These are phyloP conservation scores for Micractinium sp. DNA, from an alignment of 139 green algal species.

Conservation along the genomic window DNA sequence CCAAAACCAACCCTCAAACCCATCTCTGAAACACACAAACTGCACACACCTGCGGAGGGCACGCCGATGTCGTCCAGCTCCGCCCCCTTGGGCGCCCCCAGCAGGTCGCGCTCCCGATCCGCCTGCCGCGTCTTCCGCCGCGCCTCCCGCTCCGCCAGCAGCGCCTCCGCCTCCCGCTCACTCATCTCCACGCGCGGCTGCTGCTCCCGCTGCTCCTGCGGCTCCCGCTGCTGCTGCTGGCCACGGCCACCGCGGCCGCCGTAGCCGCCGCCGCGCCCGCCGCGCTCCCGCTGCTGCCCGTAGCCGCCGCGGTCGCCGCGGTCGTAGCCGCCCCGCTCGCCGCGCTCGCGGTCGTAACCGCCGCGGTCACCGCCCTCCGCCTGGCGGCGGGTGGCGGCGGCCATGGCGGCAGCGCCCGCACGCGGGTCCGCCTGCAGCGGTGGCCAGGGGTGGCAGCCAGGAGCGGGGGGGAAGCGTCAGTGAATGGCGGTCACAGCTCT, in stretches of 20 bases:
- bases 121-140: neutral
- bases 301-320: neutral
- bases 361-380: neutral
- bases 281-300: neutral
- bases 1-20: neutral
- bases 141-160: constrained; percentile 14
- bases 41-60: neutral
- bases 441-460: no score
- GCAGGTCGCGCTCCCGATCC: constrained; percentile 26
- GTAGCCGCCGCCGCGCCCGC: neutral
- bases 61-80: constrained; percentile 31
- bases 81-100: constrained; percentile 19
- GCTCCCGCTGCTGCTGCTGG: neutral
- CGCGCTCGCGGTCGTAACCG: neutral
- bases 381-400: neutral
- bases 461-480: no score
- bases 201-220: neutral
- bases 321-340: neutral
- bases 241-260: neutral
- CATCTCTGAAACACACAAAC: neutral
- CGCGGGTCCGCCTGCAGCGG: neutral
- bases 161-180: neutral
- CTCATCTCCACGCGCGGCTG: neutral
- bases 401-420: constrained; percentile 19
- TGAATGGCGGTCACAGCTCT: no score